Conservation (phyloP, 2,329 filamentous ascomycete genomes). For the Taxawa tesnikishii region DNA sequence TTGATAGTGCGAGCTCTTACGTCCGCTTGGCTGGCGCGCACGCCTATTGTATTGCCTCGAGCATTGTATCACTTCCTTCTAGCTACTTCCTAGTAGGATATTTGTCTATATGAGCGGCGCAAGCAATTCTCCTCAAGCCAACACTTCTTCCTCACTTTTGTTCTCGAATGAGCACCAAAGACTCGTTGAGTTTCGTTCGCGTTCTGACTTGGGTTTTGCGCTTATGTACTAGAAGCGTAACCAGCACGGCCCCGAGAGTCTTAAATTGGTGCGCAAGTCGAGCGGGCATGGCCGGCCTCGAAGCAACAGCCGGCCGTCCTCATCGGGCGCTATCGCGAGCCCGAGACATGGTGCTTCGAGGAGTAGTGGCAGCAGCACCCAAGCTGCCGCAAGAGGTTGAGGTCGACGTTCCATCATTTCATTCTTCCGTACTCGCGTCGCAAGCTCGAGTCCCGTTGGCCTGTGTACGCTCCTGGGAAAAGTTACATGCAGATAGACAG, state of each 20-base stretch:
- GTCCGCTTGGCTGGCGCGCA: not conserved
- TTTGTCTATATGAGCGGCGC: not conserved
- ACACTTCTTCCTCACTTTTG: too few species aligned
- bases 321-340: too few species aligned
- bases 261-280: not conserved
- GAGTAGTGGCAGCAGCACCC: too few species aligned
- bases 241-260: not conserved
- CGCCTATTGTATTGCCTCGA: not conserved
- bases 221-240: not conserved
- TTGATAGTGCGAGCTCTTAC: slow-evolving; percentile 15
- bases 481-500: too few species aligned
- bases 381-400: too few species aligned
- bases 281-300: not conserved
- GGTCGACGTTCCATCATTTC: too few species aligned
- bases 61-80: not conserved
- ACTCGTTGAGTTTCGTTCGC: not conserved
- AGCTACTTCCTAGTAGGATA: not conserved
- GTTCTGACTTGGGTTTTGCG: not conserved
- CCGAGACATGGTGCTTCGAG: too few species aligned
- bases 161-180: not conserved
- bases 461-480: too few species aligned
- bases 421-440: too few species aligned
- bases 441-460: too few species aligned
- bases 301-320: not conserved
- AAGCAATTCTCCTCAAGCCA: not conserved